Conservation (phyloP, 73 alveolate genomes). For the Paramecium pentaurelia region DNA sequence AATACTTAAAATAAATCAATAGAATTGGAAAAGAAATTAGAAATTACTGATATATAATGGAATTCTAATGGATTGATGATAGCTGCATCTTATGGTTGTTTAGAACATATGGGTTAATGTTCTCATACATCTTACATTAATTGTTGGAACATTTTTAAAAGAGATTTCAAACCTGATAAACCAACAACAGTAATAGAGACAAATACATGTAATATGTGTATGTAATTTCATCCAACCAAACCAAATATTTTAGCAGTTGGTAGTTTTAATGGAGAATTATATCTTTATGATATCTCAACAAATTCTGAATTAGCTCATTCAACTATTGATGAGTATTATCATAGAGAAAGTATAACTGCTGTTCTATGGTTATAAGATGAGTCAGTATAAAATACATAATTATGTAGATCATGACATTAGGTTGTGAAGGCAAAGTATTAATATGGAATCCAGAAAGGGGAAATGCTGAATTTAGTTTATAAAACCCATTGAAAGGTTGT, state of each 20-base stretch:
- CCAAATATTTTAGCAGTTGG: conserved; percentile 81
- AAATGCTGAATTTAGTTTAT: conserved; percentile 46
- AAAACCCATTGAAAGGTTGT: conserved; percentile 73
- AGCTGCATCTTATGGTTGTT: conserved; percentile 83
- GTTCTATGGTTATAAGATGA: conserved; percentile 66
- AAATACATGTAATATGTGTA: conserved; percentile 60
- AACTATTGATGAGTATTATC: conserved; percentile 77
- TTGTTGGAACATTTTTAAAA: conserved; percentile 77
- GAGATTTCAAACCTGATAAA: conserved; percentile 71
- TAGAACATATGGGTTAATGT: conserved; percentile 69
- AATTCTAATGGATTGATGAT: conserved; percentile 78
- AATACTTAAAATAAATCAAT: background rate
- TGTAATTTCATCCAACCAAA: conserved; percentile 76
- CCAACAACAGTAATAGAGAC: conserved; percentile 70
- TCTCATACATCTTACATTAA: conserved; percentile 68
- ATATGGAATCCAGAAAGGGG: conserved; percentile 64
- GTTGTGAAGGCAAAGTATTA: conserved; percentile 79
- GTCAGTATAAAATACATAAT: background rate
- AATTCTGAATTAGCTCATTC: conserved; percentile 68
- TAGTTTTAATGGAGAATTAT: conserved; percentile 79
- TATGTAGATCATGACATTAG: conserved; percentile 54
- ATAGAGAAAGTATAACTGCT: conserved; percentile 79
- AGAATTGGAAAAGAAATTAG: conserved; percentile 51
- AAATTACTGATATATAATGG: conserved; percentile 75
- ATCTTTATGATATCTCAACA: conserved; percentile 64